Evolutionary conservation across 2,329 filamentous ascomycete species (phyloP).

Genomic region (Aureobasidium sp.): DNA sequence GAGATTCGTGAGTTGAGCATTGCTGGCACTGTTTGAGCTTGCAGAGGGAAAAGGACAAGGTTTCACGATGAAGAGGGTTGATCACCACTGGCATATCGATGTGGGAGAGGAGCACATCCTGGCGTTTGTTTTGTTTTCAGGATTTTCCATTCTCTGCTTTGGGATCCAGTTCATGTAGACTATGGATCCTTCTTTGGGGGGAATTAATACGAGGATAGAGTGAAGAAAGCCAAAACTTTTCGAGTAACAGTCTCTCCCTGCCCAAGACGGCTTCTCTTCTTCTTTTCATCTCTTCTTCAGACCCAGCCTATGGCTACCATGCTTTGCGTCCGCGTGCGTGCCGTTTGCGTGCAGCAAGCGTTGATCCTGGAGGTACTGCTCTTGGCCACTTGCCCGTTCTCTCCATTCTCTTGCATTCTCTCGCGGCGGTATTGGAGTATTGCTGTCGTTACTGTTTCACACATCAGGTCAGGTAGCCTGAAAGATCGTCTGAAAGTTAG

Average conservation of each 20-base stretch:
- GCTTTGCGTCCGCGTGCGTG: not conserved
- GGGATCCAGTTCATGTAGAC: not conserved
- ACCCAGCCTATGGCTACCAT: not conserved
- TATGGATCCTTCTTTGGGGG: not conserved
- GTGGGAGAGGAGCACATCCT: not conserved
- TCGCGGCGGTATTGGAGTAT: not conserved
- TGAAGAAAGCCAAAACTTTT: not conserved
- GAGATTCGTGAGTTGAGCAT: constrained; percentile 97
- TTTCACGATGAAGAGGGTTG: not conserved
- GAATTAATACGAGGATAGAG: not conserved
- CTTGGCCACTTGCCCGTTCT: not conserved
- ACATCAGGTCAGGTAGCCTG: not conserved
- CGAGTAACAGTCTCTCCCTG: not conserved
- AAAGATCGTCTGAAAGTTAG: not conserved
- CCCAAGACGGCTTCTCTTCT: not conserved
- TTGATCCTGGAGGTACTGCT: not conserved
- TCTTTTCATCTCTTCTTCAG: not conserved
- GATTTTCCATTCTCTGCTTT: not conserved
- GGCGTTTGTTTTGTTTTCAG: not conserved
- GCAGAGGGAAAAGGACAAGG: not conserved
- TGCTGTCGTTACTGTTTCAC: not conserved
- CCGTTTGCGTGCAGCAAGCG: no score
- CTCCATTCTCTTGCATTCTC: not conserved
- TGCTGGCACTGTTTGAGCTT: constrained; percentile 54
- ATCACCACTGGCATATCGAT: constrained; percentile 8